Base-by-base conservation (phyloP, 1,284 basidiomycete species). In the Sporisorium iseilematis-ciliati region DNA sequence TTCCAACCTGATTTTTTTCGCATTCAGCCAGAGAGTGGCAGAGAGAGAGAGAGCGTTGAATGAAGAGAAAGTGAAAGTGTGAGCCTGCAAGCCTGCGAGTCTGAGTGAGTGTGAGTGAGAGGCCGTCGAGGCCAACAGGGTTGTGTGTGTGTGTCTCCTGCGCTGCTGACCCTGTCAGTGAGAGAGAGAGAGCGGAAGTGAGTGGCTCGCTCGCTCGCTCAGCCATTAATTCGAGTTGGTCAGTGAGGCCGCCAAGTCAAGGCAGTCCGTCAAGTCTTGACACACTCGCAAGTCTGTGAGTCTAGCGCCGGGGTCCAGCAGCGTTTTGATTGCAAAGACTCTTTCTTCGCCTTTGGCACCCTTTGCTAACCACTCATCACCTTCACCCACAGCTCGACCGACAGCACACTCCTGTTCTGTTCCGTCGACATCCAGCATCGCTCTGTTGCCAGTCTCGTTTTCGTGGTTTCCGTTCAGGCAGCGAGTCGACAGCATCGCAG, bases 141-240 rank as follows among this genome's bases (percentile, higher is more conserved):
- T n/a, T n/a, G n/a, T n/a, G n/a, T n/a, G n/a, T n/a, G n/a, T 33
- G 49, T 20, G 51, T 42, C 41, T 12, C 29, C 43, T 52, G 46
- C 31, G 49, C 60, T 56, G 53, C 49, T 49, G 53, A 64, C 61
- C 57, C 57, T 53, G 60, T 50, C 53, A 25, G 58, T 65, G 38
- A 46, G 26, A 26, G 23, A 25, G 45, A 4, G 18, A 33, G 29
- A 21, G 31, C 8, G 31, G 8, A 12, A 33, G 20, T n/a, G 25
- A 26, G n/a, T 48, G 23, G 23, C 14, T 41, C 23, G 56, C 56
- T 50, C 45, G 35, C 20, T 41, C 35, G 56, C 56, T 49, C 43
- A 57, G 43, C 54, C 53, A 26, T 31, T 35, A 38, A 38, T 38
- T 51, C 38, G 35, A 48, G 41, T 52, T 31, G 29, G 64, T 50